phyloP scores from a whole-genome alignment of 192 early-diverging fungal genomes.

The Lunasporangiospora selenospora region DNA sequence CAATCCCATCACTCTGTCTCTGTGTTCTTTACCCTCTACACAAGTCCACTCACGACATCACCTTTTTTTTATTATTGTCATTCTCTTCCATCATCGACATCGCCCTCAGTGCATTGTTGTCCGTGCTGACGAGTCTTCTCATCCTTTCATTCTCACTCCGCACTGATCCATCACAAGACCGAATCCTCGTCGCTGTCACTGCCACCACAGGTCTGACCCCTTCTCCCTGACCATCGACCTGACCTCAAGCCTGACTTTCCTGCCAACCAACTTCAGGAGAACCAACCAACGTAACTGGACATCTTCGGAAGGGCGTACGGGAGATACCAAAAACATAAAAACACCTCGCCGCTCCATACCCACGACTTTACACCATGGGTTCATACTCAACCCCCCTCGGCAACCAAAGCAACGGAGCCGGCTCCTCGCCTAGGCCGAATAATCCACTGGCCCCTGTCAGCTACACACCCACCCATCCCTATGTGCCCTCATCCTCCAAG shows the following conservation, averaged over 20 bases:
- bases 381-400: slow-evolving; percentile 23
- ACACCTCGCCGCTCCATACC: no score
- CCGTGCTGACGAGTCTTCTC: background rate
- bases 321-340: no score
- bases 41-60: background rate
- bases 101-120: background rate
- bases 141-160: background rate
- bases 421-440: no score
- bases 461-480: slow-evolving; percentile 33
- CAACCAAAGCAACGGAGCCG: slow-evolving; percentile 3
- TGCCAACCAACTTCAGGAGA: background rate
- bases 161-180: no score
- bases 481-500: slow-evolving; percentile 15
- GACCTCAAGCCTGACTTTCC: background rate
- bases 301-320: no score
- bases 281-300: no score
- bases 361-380: slow-evolving; percentile 31
- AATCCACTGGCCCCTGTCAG: slow-evolving; percentile 35
- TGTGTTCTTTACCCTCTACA: background rate
- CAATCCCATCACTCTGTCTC: background rate
- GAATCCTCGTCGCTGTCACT: no score
- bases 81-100: background rate
- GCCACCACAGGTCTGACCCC: no score
- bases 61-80: background rate
- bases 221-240: background rate